A percentile compares a stretch with the other conserved stretches of the same genome.
These are phyloP conservation scores for Paracorniculantispora psalliotae DNA, from an alignment of 2,329 filamentous ascomycete species.

Conservation along the genomic window DNA sequence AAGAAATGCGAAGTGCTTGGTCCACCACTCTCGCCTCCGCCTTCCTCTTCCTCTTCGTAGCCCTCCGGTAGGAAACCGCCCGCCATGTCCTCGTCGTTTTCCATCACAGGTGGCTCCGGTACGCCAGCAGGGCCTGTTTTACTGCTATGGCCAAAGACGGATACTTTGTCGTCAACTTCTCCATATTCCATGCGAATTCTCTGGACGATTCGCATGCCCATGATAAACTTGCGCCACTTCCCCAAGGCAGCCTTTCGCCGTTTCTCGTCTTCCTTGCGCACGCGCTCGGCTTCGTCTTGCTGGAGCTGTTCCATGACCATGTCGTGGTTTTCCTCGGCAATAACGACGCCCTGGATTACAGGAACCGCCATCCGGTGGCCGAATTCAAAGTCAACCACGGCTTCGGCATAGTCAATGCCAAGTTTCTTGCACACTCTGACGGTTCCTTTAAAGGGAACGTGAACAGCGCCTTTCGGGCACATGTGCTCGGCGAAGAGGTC, in stretches of 20 bases:
- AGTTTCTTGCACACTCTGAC: constrained; percentile 78
- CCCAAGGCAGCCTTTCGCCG: constrained; percentile 66
- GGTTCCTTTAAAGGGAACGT: constrained; percentile 74
- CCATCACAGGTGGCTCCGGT: constrained; percentile 19
- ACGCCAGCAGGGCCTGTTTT: constrained; percentile 13
- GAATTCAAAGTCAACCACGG: constrained; percentile 94
- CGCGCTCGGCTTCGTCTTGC: constrained; percentile 69
- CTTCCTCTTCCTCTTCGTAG: constrained; percentile 40
- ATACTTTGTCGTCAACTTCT: constrained; percentile 47
- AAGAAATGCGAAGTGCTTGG: constrained; percentile 43
- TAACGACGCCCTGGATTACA: constrained; percentile 82
- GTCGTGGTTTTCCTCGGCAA: constrained; percentile 74
- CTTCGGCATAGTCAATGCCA: constrained; percentile 84
- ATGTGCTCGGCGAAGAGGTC: constrained; percentile 93
- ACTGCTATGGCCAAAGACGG: constrained; percentile 50
- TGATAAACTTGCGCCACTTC: constrained; percentile 81
- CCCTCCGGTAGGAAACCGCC: constrained; percentile 59
- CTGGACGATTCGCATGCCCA: constrained; percentile 77
- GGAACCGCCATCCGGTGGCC: constrained; percentile 91
- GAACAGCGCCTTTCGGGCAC: constrained; percentile 78
- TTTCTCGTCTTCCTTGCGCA: constrained; percentile 78
- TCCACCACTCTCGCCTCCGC: constrained; percentile 27
- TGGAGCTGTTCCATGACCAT: constrained; percentile 72
- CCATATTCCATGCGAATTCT: constrained; percentile 74
- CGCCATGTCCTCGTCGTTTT: constrained; percentile 47